These are phyloP conservation scores for Papiliotrema fonsecae DNA, from an alignment of 1,284 basidiomycete genomes.

Conservation along the genomic window DNA sequence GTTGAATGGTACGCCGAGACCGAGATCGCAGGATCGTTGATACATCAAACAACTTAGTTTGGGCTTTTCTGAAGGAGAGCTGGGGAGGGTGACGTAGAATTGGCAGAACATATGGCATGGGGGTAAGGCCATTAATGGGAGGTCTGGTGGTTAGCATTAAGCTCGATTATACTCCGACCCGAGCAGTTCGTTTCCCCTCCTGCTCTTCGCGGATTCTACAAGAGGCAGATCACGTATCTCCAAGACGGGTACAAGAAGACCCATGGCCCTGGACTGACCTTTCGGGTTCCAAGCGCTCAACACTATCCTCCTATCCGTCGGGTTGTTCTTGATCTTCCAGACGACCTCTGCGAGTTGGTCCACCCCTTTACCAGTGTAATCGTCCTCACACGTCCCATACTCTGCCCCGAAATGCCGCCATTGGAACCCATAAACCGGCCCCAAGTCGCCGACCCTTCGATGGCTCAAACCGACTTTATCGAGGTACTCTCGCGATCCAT, in stretches of 20 bases:
- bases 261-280: slow-evolving; percentile 54
- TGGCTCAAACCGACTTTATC: slow-evolving; percentile 76
- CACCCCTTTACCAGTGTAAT: slow-evolving; percentile 84
- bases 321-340: slow-evolving; percentile 84
- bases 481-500: slow-evolving; percentile 82
- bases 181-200: no score
- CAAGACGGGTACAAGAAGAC: background rate
- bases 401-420: slow-evolving; percentile 96
- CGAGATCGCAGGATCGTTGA: slow-evolving; percentile 94
- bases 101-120: slow-evolving; percentile 99
- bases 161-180: no score
- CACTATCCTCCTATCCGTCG: slow-evolving; percentile 93
- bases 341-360: slow-evolving; percentile 90
- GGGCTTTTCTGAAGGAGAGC: slow-evolving; percentile 55
- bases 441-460: slow-evolving; percentile 85
- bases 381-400: slow-evolving; percentile 74
- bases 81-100: slow-evolving; percentile 86
- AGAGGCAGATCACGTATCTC: background rate
- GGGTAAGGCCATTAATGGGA: slow-evolving; percentile 89
- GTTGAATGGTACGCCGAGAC: slow-evolving; percentile 96
- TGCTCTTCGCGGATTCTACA: no score
- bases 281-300: slow-evolving; percentile 96
- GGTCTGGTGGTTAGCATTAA: slow-evolving; percentile 58
- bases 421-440: slow-evolving; percentile 97
- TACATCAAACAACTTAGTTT: slow-evolving; percentile 93